These are phyloP conservation scores for Sicyos edulis DNA, from an alignment of 306 rosid species.

Conservation along the genomic window DNA sequence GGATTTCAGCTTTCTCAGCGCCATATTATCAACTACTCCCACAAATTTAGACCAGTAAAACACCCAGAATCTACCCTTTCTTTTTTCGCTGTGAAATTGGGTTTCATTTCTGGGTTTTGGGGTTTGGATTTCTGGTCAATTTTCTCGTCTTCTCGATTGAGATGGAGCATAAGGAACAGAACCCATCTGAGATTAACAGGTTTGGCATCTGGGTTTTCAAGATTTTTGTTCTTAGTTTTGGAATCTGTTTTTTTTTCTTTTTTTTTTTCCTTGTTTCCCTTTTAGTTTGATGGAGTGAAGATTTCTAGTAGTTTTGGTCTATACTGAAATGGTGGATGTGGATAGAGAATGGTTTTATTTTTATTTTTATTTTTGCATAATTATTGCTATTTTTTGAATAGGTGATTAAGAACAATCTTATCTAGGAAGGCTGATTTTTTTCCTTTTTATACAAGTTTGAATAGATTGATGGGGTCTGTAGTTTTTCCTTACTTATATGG, in stretches of 20 bases:
- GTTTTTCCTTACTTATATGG: no score
- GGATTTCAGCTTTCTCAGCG: no score
- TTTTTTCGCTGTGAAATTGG: no score
- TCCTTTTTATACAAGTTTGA: no score
- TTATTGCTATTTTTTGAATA: background rate
- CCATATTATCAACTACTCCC: no score
- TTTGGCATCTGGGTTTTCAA: constrained; percentile 3
- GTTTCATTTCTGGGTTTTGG: background rate
- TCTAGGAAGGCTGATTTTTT: background rate
- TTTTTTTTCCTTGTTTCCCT: background rate
- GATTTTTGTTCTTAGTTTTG: background rate
- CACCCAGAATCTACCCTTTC: no score
- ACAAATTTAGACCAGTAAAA: no score
- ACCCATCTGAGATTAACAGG: constrained; percentile 17
- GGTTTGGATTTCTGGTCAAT: background rate
- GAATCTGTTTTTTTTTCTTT: no score
- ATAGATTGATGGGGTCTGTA: no score
- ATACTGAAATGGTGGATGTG: background rate
- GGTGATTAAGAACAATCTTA: background rate
- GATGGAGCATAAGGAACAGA: constrained; percentile 9
- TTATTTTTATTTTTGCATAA: background rate
- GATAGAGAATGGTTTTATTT: background rate
- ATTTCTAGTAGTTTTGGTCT: background rate
- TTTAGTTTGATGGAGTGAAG: no score
- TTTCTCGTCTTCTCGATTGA: background rate